These are phyloP conservation scores for Gossypium thurberi DNA, from an alignment of 345 rosid species.

Conservation along the genomic window DNA sequence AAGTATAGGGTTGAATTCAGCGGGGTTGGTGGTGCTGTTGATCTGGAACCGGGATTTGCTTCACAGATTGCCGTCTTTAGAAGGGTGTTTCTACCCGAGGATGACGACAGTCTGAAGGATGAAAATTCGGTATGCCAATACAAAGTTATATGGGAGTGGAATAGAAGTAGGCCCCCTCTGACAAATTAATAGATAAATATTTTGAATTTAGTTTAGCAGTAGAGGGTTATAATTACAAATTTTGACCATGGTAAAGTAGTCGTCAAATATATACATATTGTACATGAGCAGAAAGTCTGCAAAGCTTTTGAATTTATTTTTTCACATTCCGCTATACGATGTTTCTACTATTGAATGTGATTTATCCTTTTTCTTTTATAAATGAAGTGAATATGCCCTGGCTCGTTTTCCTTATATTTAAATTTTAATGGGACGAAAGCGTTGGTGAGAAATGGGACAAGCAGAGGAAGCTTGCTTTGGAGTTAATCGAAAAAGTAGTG, in stretches of 20 bases:
- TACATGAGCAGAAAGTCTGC: not conserved
- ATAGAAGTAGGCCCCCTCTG: slow-evolving; percentile 12
- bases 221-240: not conserved
- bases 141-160: slow-evolving; percentile 81
- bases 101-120: slow-evolving; percentile 9
- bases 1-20: slow-evolving; percentile 69
- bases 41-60: slow-evolving; percentile 74
- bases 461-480: too few species aligned
- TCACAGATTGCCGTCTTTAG: slow-evolving; percentile 83
- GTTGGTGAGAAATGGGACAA: too few species aligned
- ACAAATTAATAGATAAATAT: not conserved
- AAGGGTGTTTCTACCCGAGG: slow-evolving; percentile 16
- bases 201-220: not conserved
- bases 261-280: not conserved
- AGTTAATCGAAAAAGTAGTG: too few species aligned
- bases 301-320: not conserved
- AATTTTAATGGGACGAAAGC: too few species aligned
- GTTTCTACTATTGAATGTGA: not conserved
- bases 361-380: too few species aligned
- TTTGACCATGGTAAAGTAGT: not conserved
- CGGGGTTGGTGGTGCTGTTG: slow-evolving; percentile 81
- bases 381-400: too few species aligned
- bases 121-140: slow-evolving; percentile 23
- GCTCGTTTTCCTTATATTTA: too few species aligned
- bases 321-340: not conserved